phyloP scores from a whole-genome alignment of 1,284 basidiomycete genomes.

The Jaminaea rosea region DNA sequence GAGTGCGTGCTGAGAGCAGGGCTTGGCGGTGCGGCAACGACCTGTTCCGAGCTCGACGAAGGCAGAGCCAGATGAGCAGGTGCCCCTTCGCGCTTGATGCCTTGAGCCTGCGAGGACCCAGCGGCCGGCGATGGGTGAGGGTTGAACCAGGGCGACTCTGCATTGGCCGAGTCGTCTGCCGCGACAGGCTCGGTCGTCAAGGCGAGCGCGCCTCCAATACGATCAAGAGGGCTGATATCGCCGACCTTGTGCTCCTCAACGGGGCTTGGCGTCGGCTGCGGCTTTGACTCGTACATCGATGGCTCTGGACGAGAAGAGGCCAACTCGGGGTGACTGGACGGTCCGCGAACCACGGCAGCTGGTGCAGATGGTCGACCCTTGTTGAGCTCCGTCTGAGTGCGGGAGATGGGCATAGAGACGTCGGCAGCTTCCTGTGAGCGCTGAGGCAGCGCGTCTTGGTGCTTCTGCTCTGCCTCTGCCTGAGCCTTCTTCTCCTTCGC shows the following conservation, averaged over 20 bases:
- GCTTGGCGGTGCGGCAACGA: not conserved
- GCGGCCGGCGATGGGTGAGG: too few relatives aligned
- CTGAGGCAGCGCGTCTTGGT: not conserved
- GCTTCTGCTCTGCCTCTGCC: conserved; percentile 10
- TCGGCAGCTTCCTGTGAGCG: not conserved
- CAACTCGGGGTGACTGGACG: too few relatives aligned
- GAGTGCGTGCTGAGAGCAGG: conserved; percentile 1
- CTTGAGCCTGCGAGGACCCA: too few relatives aligned
- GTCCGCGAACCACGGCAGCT: not conserved
- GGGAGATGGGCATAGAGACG: not conserved
- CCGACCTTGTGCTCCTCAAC: not conserved
- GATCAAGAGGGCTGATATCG: not conserved
- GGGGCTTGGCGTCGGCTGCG: not conserved
- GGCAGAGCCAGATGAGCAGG: too few relatives aligned
- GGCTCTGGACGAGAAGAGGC: not conserved
- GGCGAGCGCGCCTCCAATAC: too few relatives aligned
- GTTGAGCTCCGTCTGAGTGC: not conserved
- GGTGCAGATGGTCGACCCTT: not conserved
- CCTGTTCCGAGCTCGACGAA: too few relatives aligned
- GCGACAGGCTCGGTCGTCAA: too few relatives aligned
- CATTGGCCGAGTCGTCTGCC: too few relatives aligned
- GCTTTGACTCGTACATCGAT: not conserved
- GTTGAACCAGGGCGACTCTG: too few relatives aligned
- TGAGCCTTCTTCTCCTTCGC: conserved; percentile 23
- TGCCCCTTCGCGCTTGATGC: too few relatives aligned